These are phyloP conservation scores for Fusarium miscanthi DNA, from an alignment of 2,329 filamentous ascomycete species.

Conservation along the genomic window DNA sequence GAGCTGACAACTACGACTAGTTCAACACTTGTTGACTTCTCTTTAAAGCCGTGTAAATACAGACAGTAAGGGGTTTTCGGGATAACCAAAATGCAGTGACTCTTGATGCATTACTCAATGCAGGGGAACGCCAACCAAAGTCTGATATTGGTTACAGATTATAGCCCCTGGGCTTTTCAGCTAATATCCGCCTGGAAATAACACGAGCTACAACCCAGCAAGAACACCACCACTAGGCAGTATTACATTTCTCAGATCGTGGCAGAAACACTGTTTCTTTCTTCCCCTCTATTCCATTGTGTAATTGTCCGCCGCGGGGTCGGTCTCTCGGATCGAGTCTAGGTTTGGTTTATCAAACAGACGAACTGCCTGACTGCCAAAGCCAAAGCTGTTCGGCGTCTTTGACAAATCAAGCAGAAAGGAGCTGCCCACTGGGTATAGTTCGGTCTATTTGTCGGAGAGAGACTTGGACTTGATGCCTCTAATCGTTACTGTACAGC, in stretches of 20 bases:
- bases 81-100: not conserved
- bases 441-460: not conserved
- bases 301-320: conserved; percentile 4
- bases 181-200: not conserved
- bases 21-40: conserved; percentile 18
- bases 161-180: not conserved
- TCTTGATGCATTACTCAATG: not conserved
- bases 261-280: not conserved
- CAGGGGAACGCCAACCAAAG: not conserved
- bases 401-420: not conserved
- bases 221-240: not conserved
- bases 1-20: not conserved
- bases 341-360: not conserved
- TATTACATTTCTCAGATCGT: not conserved
- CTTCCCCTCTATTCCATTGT: not conserved
- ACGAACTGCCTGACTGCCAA: no score
- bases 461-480: not conserved
- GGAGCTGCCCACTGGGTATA: not conserved
- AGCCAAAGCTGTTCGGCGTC: not conserved
- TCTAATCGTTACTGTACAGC: no score
- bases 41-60: no score
- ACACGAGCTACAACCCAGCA: not conserved
- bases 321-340: not conserved
- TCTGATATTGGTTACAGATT: no score
- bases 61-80: not conserved